Conservation (phyloP, 805 yeast species). For the Barnettozyma sp. region DNA sequence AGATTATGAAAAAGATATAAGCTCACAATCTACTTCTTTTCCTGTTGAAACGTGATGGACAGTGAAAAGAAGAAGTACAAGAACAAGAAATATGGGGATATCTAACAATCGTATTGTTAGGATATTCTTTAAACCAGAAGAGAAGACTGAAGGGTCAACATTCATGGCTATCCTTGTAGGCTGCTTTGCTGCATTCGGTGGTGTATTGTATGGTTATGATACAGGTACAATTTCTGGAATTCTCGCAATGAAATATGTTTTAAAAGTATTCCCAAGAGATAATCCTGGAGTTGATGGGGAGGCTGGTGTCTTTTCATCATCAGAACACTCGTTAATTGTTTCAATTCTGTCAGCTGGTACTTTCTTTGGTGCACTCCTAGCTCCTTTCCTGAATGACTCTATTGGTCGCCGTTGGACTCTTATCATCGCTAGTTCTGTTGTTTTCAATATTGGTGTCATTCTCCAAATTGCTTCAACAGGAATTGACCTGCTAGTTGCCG, state of each 20-base stretch:
- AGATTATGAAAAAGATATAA: too few species aligned
- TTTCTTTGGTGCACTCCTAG: conserved; percentile 56
- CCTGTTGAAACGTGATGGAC: too few species aligned
- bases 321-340: conserved; percentile 54
- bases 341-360: conserved; percentile 69
- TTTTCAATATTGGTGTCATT: conserved; percentile 48
- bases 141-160: conserved; percentile 43
- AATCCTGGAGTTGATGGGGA: conserved; percentile 30
- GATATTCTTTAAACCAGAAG: conserved; percentile 37
- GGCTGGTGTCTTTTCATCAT: conserved; percentile 33
- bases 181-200: conserved; percentile 61
- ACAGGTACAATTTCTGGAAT: conserved; percentile 65
- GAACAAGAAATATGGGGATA: too few species aligned
- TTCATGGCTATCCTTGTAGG: conserved; percentile 45
- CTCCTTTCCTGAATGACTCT: conserved; percentile 50
- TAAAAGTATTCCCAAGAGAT: conserved; percentile 34
- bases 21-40: too few species aligned
- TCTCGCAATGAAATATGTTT: conserved; percentile 54
- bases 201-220: conserved; percentile 61
- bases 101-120: conserved; percentile 34
- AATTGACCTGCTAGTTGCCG: conserved; percentile 48
- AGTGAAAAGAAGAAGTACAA: too few species aligned
- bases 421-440: conserved; percentile 34
- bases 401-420: conserved; percentile 50
- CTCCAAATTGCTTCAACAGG: conserved; percentile 41